A percentile compares a stretch with the other conserved stretches of the same genome.
Evolutionary conservation across 2,329 filamentous ascomycete genomes (phyloP).

Genomic region (Hypoxylon sp.): DNA sequence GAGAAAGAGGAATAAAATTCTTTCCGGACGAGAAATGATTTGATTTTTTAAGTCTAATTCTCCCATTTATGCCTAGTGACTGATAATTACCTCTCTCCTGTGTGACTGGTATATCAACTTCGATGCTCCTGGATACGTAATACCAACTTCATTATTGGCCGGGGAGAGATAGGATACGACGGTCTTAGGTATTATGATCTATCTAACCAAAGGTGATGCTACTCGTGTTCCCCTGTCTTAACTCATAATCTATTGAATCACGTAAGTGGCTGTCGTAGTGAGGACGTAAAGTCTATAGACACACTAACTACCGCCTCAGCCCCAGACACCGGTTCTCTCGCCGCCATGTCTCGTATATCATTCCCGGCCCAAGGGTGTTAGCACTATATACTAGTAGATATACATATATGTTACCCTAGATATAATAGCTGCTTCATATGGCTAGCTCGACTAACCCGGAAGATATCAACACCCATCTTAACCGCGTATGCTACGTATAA

Average conservation of each 20-base stretch:
- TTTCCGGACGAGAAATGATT: conserved; percentile 46
- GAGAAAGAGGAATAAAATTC: conserved; percentile 53
- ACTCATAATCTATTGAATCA: not conserved
- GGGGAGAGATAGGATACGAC: not conserved
- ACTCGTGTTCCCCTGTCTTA: not conserved
- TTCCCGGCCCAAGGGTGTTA: too few relatives aligned
- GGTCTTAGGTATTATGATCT: not conserved
- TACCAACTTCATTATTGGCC: too few relatives aligned
- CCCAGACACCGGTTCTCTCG: not conserved
- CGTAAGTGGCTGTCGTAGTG: not conserved
- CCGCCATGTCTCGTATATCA: too few relatives aligned
- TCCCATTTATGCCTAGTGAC: conserved; percentile 7
- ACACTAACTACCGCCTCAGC: not conserved
- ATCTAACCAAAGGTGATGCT: not conserved
- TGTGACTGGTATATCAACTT: not conserved
- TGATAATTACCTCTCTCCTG: conserved; percentile 1
- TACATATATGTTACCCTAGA: too few relatives aligned
- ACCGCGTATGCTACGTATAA: too few relatives aligned
- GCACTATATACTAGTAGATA: too few relatives aligned
- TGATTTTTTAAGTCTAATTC: conserved; percentile 26
- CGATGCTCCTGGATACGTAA: not conserved
- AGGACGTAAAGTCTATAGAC: not conserved
- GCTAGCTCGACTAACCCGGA: too few relatives aligned
- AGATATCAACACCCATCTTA: too few relatives aligned
- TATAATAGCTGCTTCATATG: too few relatives aligned